Evolutionary conservation across 768 basidiomycete species (phyloP).

Genomic region (Dacryopinax spathularia): DNA sequence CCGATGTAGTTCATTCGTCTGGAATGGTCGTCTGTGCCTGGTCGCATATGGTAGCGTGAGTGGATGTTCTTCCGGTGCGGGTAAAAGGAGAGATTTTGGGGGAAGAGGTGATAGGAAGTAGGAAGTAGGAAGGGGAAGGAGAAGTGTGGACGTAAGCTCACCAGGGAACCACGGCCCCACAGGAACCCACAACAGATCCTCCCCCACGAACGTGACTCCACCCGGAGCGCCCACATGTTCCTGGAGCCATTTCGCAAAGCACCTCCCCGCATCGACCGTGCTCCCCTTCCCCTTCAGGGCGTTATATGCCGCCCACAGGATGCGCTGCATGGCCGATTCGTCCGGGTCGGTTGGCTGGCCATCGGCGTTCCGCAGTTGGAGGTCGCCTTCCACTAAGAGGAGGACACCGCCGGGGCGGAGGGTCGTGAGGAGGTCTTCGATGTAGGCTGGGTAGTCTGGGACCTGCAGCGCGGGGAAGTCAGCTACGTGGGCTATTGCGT

Average conservation of each 20-base stretch:
- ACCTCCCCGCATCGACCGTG: not conserved
- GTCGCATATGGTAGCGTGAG: no score
- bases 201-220: not conserved
- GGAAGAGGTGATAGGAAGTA: not conserved
- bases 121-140: not conserved
- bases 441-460: slow-evolving; percentile 3
- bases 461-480: not conserved
- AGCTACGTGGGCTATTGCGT: not conserved
- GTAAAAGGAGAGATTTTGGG: no score
- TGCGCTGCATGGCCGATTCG: not conserved
- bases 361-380: not conserved
- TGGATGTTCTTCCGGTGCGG: no score
- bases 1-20: not conserved
- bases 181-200: not conserved
- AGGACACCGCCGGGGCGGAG: slow-evolving; percentile 6
- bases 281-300: not conserved
- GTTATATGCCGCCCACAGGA: not conserved
- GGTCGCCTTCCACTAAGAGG: slow-evolving; percentile 3
- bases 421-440: not conserved
- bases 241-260: not conserved
- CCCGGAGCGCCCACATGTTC: not conserved
- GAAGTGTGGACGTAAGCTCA: not conserved
- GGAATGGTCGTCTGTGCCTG: not conserved
- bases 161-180: not conserved
- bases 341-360: not conserved